Base-by-base conservation (phyloP, 164 flowering plant species). In the Umbilicus rupestris region DNA sequence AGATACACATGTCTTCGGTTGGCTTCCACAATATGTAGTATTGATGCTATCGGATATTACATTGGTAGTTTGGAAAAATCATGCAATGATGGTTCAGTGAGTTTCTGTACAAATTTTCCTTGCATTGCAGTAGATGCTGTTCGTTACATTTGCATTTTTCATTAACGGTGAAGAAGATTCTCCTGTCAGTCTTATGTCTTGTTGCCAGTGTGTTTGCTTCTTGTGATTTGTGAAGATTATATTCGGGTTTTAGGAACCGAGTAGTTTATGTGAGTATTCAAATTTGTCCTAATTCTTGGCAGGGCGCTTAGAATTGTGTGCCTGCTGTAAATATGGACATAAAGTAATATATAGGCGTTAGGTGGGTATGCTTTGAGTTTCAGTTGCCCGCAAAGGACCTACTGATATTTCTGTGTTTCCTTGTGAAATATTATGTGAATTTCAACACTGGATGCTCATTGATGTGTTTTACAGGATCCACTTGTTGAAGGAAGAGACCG, bases 321-420 rank as follows among this genome's bases (percentile, higher is more conserved):
- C 74, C 80, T 80, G 81, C 86, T 80, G 90, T 82, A 85, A 88
- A 86, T 82, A 78, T 85, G 88, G 87, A 82, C 89, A 72, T 24
- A 86, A 22, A 79, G 31, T 37, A 33, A 75, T 70, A 26, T 69
- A 81, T 76, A 62, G 82, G 79, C 76, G 83, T 86, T 86, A 85
- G 87, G 82, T 80, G 95, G 87, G 86, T 74, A 75, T 72, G 44
- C 39, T 8, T 24, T 66, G 74, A 82, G 77, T 71, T 64, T 62
- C 42, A 20, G 28, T 62, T 78, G 80, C 80, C 79, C 85, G 73
- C 77, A 79, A 85, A 84, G 85, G 73, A 81, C 81, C 82, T 79
- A 74, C 80, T 41, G 22, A 88, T 75, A 83, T 75, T 14, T 33
- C 73, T 19, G 24, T 19, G n/a, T 15, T 45, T 29, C 11, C 31